A percentile compares a stretch with the other conserved stretches of the same genome.
Conservation (phyloP, 2,329 filamentous ascomycete species). For the Ophiostoma sp. region DNA sequence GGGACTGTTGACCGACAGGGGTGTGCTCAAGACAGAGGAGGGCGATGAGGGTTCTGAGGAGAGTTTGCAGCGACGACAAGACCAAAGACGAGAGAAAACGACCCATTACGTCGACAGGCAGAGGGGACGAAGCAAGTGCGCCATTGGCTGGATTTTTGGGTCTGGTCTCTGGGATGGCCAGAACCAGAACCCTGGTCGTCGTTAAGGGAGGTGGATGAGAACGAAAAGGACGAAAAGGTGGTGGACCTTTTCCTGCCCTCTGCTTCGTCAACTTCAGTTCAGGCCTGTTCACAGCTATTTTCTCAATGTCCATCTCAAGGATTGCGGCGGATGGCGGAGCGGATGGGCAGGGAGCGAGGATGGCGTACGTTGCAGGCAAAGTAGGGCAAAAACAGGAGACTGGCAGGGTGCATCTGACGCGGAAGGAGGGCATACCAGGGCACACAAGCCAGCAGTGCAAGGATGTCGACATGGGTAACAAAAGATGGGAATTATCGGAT, state of each 20-base stretch:
- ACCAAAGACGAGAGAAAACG: neutral
- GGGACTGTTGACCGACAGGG: conserved; percentile 11
- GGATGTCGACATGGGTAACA: neutral
- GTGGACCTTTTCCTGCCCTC: neutral
- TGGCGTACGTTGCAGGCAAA: neutral
- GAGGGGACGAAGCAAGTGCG: neutral
- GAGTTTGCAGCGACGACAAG: neutral
- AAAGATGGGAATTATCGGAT: neutral
- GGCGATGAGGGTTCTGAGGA: neutral
- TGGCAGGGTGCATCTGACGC: neutral
- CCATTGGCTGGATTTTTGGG: neutral
- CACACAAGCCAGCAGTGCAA: too few relatives aligned
- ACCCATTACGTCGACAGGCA: neutral
- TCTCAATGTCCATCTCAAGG: neutral
- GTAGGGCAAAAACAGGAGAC: too few relatives aligned
- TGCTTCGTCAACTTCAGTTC: neutral
- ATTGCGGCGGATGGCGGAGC: neutral
- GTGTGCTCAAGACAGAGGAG: neutral
- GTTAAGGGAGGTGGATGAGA: neutral
- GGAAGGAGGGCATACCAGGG: neutral
- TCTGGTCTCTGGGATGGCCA: neutral
- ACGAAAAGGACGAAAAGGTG: neutral
- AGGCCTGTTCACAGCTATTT: neutral
- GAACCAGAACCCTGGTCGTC: neutral
- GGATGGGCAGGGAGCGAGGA: neutral